Evolutionary conservation across 306 rosid genomes (phyloP).

Genomic region (Vigna angularis): DNA sequence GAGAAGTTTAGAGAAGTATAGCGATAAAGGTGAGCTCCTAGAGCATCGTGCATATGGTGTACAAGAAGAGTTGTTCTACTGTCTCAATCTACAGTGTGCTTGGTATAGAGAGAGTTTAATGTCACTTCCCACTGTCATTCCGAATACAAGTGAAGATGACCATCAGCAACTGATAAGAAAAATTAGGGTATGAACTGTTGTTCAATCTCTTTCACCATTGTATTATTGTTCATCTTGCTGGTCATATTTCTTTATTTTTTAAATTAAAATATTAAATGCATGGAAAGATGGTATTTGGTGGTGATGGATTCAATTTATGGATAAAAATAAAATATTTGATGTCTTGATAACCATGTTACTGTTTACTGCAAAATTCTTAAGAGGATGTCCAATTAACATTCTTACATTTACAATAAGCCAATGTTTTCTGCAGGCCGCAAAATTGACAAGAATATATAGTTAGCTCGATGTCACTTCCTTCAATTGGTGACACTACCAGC

Average conservation of each 20-base stretch:
- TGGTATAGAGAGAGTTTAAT: not conserved
- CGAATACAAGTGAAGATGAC: not conserved
- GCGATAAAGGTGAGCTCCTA: not conserved
- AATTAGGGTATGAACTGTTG: not conserved
- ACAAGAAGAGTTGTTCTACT: not conserved
- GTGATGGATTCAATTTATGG: not conserved
- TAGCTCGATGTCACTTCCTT: slow-evolving; percentile 16
- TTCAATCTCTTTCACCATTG: not conserved
- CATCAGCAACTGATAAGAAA: not conserved
- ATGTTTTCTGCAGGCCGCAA: not conserved
- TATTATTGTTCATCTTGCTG: not conserved
- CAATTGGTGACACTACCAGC: not conserved
- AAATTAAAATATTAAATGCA: not conserved
- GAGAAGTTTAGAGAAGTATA: not conserved
- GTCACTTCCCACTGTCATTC: not conserved
- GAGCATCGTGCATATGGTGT: too few relatives aligned
- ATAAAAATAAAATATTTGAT: not conserved
- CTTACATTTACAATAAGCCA: not conserved
- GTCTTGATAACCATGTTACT: not conserved
- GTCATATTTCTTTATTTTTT: not conserved
- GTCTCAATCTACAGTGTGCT: not conserved
- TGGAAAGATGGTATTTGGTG: not conserved
- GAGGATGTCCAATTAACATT: not conserved
- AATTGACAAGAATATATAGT: not conserved
- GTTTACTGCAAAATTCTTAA: not conserved